Evolutionary conservation across 768 basidiomycete species (phyloP).

Genomic region (Boletus bicolor): DNA sequence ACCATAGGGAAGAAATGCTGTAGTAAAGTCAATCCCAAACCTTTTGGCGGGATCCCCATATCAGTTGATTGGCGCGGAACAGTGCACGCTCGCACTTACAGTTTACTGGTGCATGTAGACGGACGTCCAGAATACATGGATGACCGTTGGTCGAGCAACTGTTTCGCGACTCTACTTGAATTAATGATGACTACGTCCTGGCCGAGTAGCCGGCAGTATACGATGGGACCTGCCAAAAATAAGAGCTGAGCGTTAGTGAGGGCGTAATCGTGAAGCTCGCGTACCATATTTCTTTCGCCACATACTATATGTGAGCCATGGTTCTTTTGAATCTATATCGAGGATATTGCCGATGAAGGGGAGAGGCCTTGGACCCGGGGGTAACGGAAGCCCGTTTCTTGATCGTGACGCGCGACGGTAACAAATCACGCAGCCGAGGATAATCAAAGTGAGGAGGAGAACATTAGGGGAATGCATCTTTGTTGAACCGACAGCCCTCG

Average conservation of each 20-base stretch:
- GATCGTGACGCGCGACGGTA: slow-evolving; percentile 6
- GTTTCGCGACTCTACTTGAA: slow-evolving; percentile 23
- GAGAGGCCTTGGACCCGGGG: slow-evolving; percentile 23
- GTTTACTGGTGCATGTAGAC: slow-evolving; percentile 16
- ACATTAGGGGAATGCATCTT: slow-evolving; percentile 10
- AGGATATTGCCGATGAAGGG: slow-evolving; percentile 26
- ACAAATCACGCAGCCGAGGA: slow-evolving; percentile 12
- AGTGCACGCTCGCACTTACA: slow-evolving; percentile 11
- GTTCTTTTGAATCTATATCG: slow-evolving; percentile 20
- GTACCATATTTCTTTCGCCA: slow-evolving; percentile 30
- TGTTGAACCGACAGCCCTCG: not conserved
- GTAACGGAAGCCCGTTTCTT: slow-evolving; percentile 12
- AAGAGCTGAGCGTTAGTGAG: not conserved
- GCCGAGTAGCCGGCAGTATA: slow-evolving; percentile 27
- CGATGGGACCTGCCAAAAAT: slow-evolving; percentile 23
- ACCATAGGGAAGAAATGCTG: slow-evolving; percentile 29
- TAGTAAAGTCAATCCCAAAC: slow-evolving; percentile 29
- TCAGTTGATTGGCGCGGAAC: not conserved
- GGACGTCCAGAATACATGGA: slow-evolving; percentile 30
- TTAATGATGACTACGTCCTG: slow-evolving; percentile 28
- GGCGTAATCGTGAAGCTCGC: not conserved
- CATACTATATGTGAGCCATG: slow-evolving; percentile 28
- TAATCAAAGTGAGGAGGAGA: slow-evolving; percentile 7
- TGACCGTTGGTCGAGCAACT: slow-evolving; percentile 31
- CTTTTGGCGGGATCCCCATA: slow-evolving; percentile 4